These are phyloP conservation scores for Withania somnifera DNA, from an alignment of 305 asterid species.

Conservation along the genomic window DNA sequence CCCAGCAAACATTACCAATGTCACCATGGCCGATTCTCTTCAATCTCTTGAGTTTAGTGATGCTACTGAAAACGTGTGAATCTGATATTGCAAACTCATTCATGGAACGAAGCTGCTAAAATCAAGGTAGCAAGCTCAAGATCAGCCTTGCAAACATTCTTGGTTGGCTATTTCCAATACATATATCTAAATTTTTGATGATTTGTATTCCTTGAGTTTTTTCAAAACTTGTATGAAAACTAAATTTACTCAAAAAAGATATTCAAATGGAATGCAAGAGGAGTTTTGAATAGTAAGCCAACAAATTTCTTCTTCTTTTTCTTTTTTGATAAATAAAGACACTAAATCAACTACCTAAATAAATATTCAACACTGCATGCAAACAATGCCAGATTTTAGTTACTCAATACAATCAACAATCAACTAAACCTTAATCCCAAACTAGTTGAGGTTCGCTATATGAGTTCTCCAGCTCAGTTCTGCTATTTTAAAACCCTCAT, in stretches of 20 bases:
- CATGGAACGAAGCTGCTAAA: constrained; percentile 10
- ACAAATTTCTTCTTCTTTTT: neutral
- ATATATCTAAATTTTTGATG: neutral
- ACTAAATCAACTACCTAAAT: neutral
- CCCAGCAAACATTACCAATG: constrained; percentile 55
- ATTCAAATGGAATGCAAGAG: neutral
- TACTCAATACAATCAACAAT: neutral
- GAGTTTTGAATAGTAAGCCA: neutral
- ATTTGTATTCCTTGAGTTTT: neutral
- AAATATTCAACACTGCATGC: neutral
- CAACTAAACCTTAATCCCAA: neutral
- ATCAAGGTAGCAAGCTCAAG: neutral
- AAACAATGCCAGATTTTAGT: neutral
- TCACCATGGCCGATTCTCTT: constrained; percentile 41
- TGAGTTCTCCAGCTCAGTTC: neutral
- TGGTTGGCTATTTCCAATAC: too few relatives aligned
- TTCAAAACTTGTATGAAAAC: neutral
- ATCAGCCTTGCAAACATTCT: neutral
- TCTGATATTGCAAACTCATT: constrained; percentile 36
- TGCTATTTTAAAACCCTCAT: neutral
- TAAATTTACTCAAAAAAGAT: neutral
- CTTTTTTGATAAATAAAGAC: neutral
- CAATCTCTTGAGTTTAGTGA: constrained; percentile 11
- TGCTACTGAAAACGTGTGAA: constrained; percentile 33
- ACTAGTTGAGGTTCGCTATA: neutral